These are phyloP conservation scores for Sphenostylis stenocarpa DNA, from an alignment of 306 rosid species.

Conservation along the genomic window DNA sequence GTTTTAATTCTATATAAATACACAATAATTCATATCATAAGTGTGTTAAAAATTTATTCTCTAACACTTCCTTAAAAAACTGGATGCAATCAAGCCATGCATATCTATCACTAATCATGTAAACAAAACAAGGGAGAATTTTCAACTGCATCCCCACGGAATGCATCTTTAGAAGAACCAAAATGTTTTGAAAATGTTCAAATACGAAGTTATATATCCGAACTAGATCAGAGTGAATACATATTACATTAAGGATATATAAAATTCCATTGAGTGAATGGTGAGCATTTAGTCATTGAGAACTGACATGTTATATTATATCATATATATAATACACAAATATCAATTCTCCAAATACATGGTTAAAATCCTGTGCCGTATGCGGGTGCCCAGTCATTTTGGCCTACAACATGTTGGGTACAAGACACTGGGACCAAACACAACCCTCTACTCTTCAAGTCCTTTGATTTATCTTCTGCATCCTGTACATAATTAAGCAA, in stretches of 20 bases:
- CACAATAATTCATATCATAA: neutral
- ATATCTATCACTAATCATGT: neutral
- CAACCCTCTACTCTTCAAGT: conserved; percentile 77
- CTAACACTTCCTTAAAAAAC: no score
- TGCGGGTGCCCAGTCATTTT: conserved; percentile 82
- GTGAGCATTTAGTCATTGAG: conserved; percentile 72
- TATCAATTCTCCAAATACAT: neutral
- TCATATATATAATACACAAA: neutral
- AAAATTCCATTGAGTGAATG: neutral
- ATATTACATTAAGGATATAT: neutral
- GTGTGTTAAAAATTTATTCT: no score
- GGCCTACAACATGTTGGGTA: conserved; percentile 74
- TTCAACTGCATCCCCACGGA: neutral
- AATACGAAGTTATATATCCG: conserved; percentile 12
- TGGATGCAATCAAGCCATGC: no score
- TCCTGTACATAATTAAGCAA: conserved; percentile 17
- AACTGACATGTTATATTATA: conserved; percentile 61
- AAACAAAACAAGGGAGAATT: neutral
- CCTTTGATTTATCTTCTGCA: conserved; percentile 46
- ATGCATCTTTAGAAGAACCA: conserved; percentile 10
- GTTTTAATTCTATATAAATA: neutral
- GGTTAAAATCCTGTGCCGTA: conserved; percentile 52
- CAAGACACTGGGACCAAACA: conserved; percentile 82
- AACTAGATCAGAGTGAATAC: conserved; percentile 38
- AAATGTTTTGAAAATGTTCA: conserved; percentile 19